phyloP scores from a whole-genome alignment of 225 moss, liverwort and hornwort genomes.

The Marchantia polymorpha region DNA sequence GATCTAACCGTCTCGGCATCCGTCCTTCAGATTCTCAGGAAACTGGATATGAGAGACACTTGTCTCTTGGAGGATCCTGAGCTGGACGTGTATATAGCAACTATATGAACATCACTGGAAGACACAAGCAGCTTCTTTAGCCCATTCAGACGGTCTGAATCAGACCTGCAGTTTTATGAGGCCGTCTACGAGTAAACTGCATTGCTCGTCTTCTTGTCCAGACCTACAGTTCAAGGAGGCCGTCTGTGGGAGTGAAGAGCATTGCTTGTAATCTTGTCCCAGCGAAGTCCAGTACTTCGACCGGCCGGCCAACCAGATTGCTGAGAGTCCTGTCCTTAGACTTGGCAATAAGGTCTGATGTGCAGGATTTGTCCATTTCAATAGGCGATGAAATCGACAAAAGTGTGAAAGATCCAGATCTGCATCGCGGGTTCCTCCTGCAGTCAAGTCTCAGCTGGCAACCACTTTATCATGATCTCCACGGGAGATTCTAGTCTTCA shows the following conservation, averaged over 20 bases:
- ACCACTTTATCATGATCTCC: neutral
- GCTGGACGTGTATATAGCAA: neutral
- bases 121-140: neutral
- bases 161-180: neutral
- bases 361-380: neutral
- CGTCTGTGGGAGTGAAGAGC: too few species aligned
- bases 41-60: neutral
- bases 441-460: neutral
- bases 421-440: neutral
- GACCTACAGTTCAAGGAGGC: too few species aligned
- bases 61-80: neutral
- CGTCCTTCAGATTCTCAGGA: neutral
- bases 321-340: neutral
- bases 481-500: neutral
- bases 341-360: neutral
- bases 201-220: neutral
- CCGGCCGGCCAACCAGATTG: neutral
- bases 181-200: constrained; percentile 4
- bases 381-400: neutral
- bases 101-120: neutral
- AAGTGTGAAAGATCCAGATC: too few species aligned
- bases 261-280: too few species aligned
- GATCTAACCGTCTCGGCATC: too few species aligned
- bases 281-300: neutral
- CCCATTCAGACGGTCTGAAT: neutral